Evolutionary conservation across 768 basidiomycete species (phyloP).

Genomic region (Hygrophorus russula): DNA sequence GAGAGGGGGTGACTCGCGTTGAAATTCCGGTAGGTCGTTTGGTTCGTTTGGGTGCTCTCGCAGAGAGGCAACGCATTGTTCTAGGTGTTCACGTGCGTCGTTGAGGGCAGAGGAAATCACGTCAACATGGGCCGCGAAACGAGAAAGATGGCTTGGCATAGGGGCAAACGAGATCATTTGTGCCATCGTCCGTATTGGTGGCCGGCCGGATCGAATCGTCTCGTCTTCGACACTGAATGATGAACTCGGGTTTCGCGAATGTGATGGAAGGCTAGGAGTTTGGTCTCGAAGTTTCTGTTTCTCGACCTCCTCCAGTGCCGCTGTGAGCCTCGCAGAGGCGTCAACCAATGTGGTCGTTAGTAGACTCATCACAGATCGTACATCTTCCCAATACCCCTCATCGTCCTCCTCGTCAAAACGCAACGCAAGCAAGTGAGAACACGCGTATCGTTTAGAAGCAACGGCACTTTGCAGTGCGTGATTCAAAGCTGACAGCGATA

Average conservation of each 20-base stretch:
- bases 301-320: slow-evolving; percentile 53
- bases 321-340: slow-evolving; percentile 46
- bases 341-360: slow-evolving; percentile 60
- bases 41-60: slow-evolving; percentile 25
- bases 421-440: slow-evolving; percentile 69
- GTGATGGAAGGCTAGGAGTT: slow-evolving; percentile 25
- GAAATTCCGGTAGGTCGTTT: slow-evolving; percentile 8
- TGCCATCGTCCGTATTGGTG: slow-evolving; percentile 13
- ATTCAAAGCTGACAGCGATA: slow-evolving; percentile 54
- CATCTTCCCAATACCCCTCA: slow-evolving; percentile 78
- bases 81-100: slow-evolving; percentile 59
- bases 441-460: slow-evolving; percentile 65
- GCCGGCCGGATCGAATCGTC: slow-evolving; percentile 7
- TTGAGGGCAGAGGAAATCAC: slow-evolving; percentile 57
- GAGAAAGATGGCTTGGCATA: slow-evolving; percentile 52
- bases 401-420: slow-evolving; percentile 65
- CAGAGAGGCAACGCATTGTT: slow-evolving; percentile 48
- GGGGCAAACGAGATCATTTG: slow-evolving; percentile 40
- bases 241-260: neutral
- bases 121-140: slow-evolving; percentile 67
- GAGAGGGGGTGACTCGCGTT: slow-evolving; percentile 35
- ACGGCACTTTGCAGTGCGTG: slow-evolving; percentile 55
- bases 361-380: slow-evolving; percentile 60
- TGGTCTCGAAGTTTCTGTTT: slow-evolving; percentile 38
- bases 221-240: slow-evolving; percentile 4